phyloP scores from a whole-genome alignment of 352 stramenopile genomes.

The Aphanomyces cochlioides region DNA sequence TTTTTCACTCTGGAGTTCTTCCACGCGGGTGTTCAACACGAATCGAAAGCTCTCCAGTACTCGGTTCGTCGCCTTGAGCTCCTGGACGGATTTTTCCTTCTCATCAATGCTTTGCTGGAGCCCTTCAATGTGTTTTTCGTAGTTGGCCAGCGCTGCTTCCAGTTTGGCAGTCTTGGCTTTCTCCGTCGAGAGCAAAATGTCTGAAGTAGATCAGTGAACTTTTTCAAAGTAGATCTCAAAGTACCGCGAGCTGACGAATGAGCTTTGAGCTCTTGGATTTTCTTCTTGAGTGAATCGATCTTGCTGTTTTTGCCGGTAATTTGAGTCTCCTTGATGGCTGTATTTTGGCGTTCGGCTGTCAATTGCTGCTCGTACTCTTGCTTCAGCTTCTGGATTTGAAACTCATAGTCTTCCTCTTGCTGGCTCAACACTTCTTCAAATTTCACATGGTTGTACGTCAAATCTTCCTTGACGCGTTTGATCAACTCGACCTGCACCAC shows the following conservation, averaged over 20 bases:
- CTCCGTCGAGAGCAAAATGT: constrained; percentile 71
- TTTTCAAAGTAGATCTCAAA: constrained; percentile 40
- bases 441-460: constrained; percentile 83
- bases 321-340: constrained; percentile 72
- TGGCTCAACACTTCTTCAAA: constrained; percentile 81
- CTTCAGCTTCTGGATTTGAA: constrained; percentile 58
- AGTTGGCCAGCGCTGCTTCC: constrained; percentile 58
- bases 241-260: constrained; percentile 25
- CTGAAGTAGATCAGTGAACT: constrained; percentile 27
- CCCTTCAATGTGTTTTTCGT: constrained; percentile 71
- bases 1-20: constrained; percentile 68
- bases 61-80: constrained; percentile 66
- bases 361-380: constrained; percentile 62
- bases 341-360: constrained; percentile 68
- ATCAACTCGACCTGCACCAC: constrained; percentile 59
- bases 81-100: constrained; percentile 64
- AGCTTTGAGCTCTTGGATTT: constrained; percentile 80
- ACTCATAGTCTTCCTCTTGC: constrained; percentile 76
- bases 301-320: constrained; percentile 76
- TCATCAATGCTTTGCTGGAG: constrained; percentile 60
- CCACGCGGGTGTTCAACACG: constrained; percentile 69
- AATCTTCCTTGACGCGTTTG: constrained; percentile 77
- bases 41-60: constrained; percentile 81
- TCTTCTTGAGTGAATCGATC: constrained; percentile 77
- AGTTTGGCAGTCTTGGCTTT: constrained; percentile 60